Evolutionary conservation across 139 green algal species (phyloP).

Genomic region (Parachlorella kessleri): DNA sequence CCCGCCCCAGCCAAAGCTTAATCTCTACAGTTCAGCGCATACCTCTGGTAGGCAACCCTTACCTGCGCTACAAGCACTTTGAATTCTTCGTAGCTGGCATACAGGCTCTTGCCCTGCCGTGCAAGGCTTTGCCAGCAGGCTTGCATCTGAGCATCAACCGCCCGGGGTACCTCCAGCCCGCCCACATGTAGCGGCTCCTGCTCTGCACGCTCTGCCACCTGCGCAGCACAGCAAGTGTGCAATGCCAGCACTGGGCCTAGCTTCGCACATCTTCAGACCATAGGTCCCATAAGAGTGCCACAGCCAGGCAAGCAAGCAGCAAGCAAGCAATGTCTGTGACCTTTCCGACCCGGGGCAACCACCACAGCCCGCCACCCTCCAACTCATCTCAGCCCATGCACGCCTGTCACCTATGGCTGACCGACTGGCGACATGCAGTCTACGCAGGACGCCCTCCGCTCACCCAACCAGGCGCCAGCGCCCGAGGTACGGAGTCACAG

Average conservation of each 20-base stretch:
- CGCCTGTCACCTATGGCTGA: background rate
- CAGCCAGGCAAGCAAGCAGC: background rate
- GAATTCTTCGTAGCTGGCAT: constrained; percentile 26
- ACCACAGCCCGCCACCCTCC: background rate
- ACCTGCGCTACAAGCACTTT: constrained; percentile 21
- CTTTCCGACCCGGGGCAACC: background rate
- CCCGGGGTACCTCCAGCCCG: constrained; percentile 2
- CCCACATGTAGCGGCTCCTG: constrained; percentile 32
- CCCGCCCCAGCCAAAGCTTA: background rate
- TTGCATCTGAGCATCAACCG: constrained; percentile 4
- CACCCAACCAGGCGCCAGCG: constrained; percentile 83
- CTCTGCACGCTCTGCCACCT: background rate
- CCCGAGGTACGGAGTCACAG: constrained; percentile 70
- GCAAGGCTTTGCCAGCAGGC: constrained; percentile 10
- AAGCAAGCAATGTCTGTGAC: background rate
- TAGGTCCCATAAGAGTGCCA: background rate
- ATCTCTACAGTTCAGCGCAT: background rate
- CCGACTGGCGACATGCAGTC: background rate
- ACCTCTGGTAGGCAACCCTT: background rate
- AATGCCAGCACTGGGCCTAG: too few species aligned
- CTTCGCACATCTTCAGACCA: background rate
- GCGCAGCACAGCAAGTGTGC: background rate
- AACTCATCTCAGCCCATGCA: background rate
- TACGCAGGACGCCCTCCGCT: background rate
- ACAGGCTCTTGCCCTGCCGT: constrained; percentile 4